Base-by-base conservation (phyloP, 371 early-diverging fungal species). In the Batkoa obscura region DNA sequence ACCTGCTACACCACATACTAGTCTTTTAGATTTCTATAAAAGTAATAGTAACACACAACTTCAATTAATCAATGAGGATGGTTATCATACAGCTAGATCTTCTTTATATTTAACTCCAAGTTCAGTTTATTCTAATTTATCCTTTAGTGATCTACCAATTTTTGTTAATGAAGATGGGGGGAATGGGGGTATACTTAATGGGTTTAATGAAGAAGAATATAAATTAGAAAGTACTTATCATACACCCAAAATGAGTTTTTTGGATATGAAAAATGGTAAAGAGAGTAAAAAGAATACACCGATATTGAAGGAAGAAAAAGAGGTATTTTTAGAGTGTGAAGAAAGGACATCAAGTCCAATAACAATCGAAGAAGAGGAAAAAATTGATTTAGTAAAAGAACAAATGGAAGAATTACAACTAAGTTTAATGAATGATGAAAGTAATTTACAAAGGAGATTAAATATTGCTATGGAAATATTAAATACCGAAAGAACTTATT, bases 401-500 rank as follows among this genome's bases (percentile, higher is more conserved):
- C 8, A 41, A 41, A 10, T n/a, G n/a, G 41, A 8, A 10, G 41
- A 41, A 41, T 8, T 10, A 10, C 10, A 41, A n/a, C 41, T n/a
- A 10, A 8, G 10, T 8, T n/a, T 41, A n/a, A 8, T n/a, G n/a
- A n/a, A 8, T 41, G 41, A 41, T 41, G 23, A 23, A 23, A 23
- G 23, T 23, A 23, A 23, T 23, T 35, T 57, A 37, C 60, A 61
- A 39, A 67, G 69, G 46, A 61, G 84, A 13, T 64, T 68, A 50
- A 68, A 70, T 49, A 72, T 86, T 50, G 72, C 77, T 2, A 67
- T 70, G 15, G 88, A 88, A 64, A 80, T 88, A 9, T 61, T 88
- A 39, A 61, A 68, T 43, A 86, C 88, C 0, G 88, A 88, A 61
- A 50, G 72, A 55, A 81, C 86, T 1, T 88, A 88, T 60, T 82